Evolutionary conservation across 345 rosid genomes (phyloP).

Genomic region (Eucalyptus tenuipes): DNA sequence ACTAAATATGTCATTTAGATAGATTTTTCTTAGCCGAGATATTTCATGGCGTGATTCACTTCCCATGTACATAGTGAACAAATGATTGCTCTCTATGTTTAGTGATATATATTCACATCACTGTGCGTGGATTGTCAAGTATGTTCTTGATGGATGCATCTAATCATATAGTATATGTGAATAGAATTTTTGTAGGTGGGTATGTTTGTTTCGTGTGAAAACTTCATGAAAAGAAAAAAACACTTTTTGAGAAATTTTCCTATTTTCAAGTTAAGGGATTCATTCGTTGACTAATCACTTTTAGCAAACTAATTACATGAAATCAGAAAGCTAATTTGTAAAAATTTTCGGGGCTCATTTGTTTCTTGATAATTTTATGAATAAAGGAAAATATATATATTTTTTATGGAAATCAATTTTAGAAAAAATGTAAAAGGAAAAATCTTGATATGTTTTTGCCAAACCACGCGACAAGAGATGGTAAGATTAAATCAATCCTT

Average conservation of each 20-base stretch:
- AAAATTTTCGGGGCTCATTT: accelerated
- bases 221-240: neutral
- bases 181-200: neutral
- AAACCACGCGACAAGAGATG: neutral
- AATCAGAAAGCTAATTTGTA: neutral
- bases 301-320: neutral
- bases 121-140: accelerated
- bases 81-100: neutral
- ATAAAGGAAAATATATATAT: neutral
- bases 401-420: too few relatives aligned
- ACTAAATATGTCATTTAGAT: neutral
- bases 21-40: neutral
- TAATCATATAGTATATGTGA: neutral
- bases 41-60: neutral
- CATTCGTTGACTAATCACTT: neutral
- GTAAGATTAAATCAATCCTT: neutral
- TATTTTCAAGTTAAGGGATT: neutral
- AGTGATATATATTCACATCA: neutral
- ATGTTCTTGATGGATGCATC: neutral
- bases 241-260: neutral
- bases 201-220: neutral
- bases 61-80: accelerated
- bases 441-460: neutral
- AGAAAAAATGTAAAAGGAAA: neutral
- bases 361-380: neutral